Base-by-base conservation (phyloP, 139 green algal species). In the Nannochloris sp. region DNA sequence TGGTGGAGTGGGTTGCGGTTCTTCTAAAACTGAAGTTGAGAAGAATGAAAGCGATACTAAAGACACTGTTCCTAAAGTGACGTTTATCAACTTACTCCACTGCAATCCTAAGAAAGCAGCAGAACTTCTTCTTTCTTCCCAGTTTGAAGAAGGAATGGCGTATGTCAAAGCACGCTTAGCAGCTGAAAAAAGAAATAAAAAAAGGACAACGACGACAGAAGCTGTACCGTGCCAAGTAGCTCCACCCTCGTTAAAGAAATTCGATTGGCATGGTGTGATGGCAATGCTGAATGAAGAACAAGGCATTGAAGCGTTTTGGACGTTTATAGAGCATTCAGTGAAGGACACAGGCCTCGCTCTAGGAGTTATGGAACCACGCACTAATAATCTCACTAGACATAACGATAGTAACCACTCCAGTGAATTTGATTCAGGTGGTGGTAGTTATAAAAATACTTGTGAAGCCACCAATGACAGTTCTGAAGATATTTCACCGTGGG, bases 201-300 rank as follows among this genome's bases (percentile, higher is more conserved):
- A 59, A 12, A 34, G 12, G 12, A 12, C 10, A 34, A n/a, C n/a
- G n/a, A n/a, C n/a, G n/a, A n/a, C n/a, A n/a, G n/a, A n/a, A n/a
- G n/a, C n/a, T n/a, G n/a, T n/a, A n/a, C n/a, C n/a, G n/a, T n/a
- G n/a, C n/a, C 9, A 59, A 12, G 7, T 1, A 7, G 33, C 55
- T 27, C 29, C 34, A 1, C 23, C 60, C 23, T 23, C 48, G 12
- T 61, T 92, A 24, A 30, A 85, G 29, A 92, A 90, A 68, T 93
- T 96, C 56, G 94, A 99, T 82, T 99, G 94, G 94, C 94, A 99
- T 71, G 90, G 88, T 56, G 88, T 88, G 71, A 87, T 92, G 60
- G 93, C 90, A 73, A 64, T 83, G 46, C 69, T 98, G 32, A 86
- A 81, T 19, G 91, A 95, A 70, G 72, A 85, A 53, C 82, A 74